Evolutionary conservation across 345 rosid species (phyloP).

Genomic region (Eutrema heterophyllum): DNA sequence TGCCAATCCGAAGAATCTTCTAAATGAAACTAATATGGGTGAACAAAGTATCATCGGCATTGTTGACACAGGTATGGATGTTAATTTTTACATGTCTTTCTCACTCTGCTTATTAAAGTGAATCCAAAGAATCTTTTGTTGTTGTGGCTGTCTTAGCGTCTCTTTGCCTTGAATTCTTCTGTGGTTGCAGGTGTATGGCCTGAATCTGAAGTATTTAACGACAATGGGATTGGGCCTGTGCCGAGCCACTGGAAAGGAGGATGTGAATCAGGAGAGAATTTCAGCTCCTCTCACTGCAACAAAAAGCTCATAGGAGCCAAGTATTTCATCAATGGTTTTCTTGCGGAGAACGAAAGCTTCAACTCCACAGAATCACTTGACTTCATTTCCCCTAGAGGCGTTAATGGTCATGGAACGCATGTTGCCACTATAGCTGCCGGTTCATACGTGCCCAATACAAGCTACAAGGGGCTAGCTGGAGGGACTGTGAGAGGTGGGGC

Average conservation of each 20-base stretch:
- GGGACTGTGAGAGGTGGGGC: slow-evolving; percentile 39
- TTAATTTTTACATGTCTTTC: too few relatives aligned
- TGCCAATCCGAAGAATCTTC: slow-evolving; percentile 7
- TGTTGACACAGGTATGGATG: slow-evolving; percentile 24
- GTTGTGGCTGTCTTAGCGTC: too few relatives aligned
- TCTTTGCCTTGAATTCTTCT: too few relatives aligned
- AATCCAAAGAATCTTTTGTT: too few relatives aligned
- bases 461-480: slow-evolving; percentile 41
- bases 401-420: slow-evolving; percentile 46
- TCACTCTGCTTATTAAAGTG: too few relatives aligned
- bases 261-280: slow-evolving; percentile 8
- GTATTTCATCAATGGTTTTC: slow-evolving; percentile 40
- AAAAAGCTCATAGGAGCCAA: slow-evolving; percentile 51
- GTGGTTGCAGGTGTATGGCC: too few relatives aligned
- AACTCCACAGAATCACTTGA: slow-evolving; percentile 29
- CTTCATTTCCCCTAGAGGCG: slow-evolving; percentile 42
- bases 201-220: too few relatives aligned
- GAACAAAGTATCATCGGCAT: slow-evolving; percentile 23
- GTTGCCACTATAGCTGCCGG: slow-evolving; percentile 44
- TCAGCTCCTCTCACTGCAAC: slow-evolving; percentile 22
- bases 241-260: too few relatives aligned
- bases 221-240: too few relatives aligned
- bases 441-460: slow-evolving; percentile 34
- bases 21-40: slow-evolving; percentile 24
- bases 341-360: slow-evolving; percentile 34